Percentiles rank a stretch among this genome's conserved stretches.
phyloP scores from a whole-genome alignment of 805 yeast species.

The Geotrichum ghanense region DNA sequence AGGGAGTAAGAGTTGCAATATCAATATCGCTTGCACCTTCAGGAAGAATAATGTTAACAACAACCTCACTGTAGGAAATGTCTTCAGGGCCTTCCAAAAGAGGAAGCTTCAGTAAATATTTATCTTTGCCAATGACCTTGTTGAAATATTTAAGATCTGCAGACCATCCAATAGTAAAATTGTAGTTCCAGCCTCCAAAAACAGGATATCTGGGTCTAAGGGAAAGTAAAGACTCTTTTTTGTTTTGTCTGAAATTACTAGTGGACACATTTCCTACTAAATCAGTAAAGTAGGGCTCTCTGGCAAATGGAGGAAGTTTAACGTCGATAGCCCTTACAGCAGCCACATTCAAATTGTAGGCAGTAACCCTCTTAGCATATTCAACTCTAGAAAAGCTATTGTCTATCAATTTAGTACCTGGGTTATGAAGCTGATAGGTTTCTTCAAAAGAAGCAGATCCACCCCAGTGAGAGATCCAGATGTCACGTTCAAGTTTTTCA shows the following conservation, averaged over 20 bases:
- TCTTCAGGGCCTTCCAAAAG: slow-evolving; percentile 61
- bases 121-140: slow-evolving; percentile 33
- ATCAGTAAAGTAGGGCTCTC: slow-evolving; percentile 75
- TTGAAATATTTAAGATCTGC: slow-evolving; percentile 44
- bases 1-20: slow-evolving; percentile 43
- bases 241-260: slow-evolving; percentile 29
- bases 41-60: slow-evolving; percentile 62
- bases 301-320: slow-evolving; percentile 37
- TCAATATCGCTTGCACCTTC: slow-evolving; percentile 62
- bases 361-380: slow-evolving; percentile 29
- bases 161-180: slow-evolving; percentile 94
- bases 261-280: slow-evolving; percentile 91
- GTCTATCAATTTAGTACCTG: slow-evolving; percentile 52
- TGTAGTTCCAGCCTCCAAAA: slow-evolving; percentile 92
- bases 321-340: slow-evolving; percentile 53
- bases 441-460: slow-evolving; percentile 67
- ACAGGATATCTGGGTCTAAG: slow-evolving; percentile 87
- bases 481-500: slow-evolving; percentile 50
- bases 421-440: slow-evolving; percentile 67
- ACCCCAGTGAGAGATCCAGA: slow-evolving; percentile 88
- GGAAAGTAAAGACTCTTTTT: slow-evolving; percentile 34
- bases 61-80: slow-evolving; percentile 52
- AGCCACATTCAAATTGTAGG: slow-evolving; percentile 40
- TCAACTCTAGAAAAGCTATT: slow-evolving; percentile 61
- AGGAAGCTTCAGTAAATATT: slow-evolving; percentile 56